Evolutionary conservation across 176 grass and related monocot genomes (phyloP).

Genomic region (Raddia distichophylla): DNA sequence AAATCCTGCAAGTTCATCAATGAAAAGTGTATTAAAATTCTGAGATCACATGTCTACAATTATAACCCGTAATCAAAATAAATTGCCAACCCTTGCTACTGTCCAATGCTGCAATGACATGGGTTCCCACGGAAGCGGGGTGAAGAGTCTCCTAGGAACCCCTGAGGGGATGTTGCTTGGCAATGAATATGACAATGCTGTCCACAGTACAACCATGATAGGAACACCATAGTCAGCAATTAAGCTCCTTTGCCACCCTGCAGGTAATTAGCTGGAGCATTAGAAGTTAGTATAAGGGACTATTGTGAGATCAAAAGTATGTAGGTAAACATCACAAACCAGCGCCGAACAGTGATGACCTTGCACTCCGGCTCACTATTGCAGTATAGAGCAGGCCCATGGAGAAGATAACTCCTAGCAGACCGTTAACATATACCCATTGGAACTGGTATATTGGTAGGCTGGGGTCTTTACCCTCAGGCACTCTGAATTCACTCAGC

Average conservation of each 20-base stretch:
- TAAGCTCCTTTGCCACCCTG: constrained; percentile 82
- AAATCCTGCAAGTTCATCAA: constrained; percentile 69
- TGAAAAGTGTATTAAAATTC: constrained; percentile 22
- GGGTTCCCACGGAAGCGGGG: constrained; percentile 87
- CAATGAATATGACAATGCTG: constrained; percentile 71
- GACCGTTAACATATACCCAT: constrained; percentile 80
- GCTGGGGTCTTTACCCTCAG: constrained; percentile 60
- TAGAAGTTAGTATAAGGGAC: constrained; percentile 22
- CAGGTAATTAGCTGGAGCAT: constrained; percentile 33
- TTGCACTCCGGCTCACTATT: constrained; percentile 56
- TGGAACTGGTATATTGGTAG: constrained; percentile 51
- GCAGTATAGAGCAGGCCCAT: constrained; percentile 68
- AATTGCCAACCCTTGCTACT: constrained; percentile 60
- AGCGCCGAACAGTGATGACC: constrained; percentile 73
- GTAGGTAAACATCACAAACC: constrained; percentile 49
- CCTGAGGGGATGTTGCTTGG: constrained; percentile 64
- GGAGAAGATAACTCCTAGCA: constrained; percentile 74
- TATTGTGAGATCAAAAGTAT: constrained; percentile 20
- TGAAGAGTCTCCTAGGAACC: constrained; percentile 77
- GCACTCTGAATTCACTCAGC: constrained; percentile 72
- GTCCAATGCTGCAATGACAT: constrained; percentile 77
- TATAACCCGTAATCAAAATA: constrained; percentile 6
- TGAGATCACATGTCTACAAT: constrained; percentile 13
- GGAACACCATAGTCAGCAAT: constrained; percentile 90
- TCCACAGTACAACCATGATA: constrained; percentile 81